Base-by-base conservation (phyloP, 2,329 filamentous ascomycete species). In the Tothia fuscella region DNA sequence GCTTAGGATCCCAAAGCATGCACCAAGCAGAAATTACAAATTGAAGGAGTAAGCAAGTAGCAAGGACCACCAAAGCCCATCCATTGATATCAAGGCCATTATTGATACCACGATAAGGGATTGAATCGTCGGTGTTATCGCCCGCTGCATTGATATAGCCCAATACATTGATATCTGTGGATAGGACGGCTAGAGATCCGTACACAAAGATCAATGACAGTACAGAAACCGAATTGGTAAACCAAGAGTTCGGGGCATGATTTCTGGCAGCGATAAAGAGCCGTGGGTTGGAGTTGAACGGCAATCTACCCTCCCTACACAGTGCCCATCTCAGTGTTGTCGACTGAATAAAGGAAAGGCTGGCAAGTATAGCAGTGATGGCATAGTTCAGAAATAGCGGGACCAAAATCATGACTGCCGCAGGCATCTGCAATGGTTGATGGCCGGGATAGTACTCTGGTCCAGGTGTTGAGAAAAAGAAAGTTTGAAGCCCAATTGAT, bases 281-380 rank as follows among this genome's bases (percentile, higher is more conserved):
- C 14, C 40, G 40, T 4, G 40, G 40, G 29, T 42, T 42, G 6
- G 40, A 42, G 16, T 42, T 42, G 32, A 22, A 37, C 20, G 21
- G 24, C 6, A 42, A 22, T 1, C 33, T 19, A 5, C 40, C 40
- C 16, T 42, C 40, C 10, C 14, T 13, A 16, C 40, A 36, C n/a
- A 42, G 21, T 16, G 40, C 40, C 40, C 40, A 42, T 14, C 40
- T 20, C 7, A 42, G 30, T 7, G 40, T 28, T 14, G 30, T 39
- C 14, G 14, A 20, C 21, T 35, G 40, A 17, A 42, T 42, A 32
- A 24, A 37, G 24, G 19, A 28, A n/a, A 42, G 35, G 4, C 6
- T 25, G 3, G 35, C 40, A 16, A 42, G 37, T 14, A 42, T 7
- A 10, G 37, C 3, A 9, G 40, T 42, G 6, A 42, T 22, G 6